Percentiles rank a stretch among this genome's conserved stretches.
Evolutionary conservation across 257 asterid species (phyloP).

Genomic region (Scutellaria baicalensis): DNA sequence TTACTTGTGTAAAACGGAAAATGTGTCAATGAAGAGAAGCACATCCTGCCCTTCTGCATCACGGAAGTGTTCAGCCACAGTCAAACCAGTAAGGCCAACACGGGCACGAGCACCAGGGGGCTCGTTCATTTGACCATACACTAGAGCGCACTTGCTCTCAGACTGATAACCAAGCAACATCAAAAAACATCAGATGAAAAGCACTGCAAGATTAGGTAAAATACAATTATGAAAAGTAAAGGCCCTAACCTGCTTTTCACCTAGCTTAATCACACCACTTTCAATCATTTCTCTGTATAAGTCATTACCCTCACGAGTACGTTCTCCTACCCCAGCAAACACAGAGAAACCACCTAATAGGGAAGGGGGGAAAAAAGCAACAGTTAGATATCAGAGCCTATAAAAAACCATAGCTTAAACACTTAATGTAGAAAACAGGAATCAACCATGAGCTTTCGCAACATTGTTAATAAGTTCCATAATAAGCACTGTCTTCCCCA

Average conservation of each 20-base stretch:
- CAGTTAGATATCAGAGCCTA: neutral
- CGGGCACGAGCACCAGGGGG: conserved; percentile 99
- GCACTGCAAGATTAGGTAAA: neutral
- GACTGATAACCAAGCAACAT: conserved; percentile 30
- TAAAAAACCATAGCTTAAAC: neutral
- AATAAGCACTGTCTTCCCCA: conserved; percentile 49
- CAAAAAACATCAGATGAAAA: neutral
- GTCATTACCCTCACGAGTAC: conserved; percentile 98
- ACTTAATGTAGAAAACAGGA: neutral
- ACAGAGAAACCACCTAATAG: conserved; percentile 96
- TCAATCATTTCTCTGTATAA: conserved; percentile 99
- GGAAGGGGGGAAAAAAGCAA: neutral
- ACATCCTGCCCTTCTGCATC: conserved; percentile 99
- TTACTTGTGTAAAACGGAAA: conserved; percentile 93
- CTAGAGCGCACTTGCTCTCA: conserved; percentile 96
- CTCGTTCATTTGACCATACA: conserved; percentile 98
- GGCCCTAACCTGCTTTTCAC: conserved; percentile 76
- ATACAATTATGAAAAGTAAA: neutral
- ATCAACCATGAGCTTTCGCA: conserved; percentile 48
- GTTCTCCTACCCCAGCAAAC: conserved; percentile 99
- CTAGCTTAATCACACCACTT: conserved; percentile 99
- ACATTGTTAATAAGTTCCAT: conserved; percentile 54
- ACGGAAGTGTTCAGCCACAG: conserved; percentile 98
- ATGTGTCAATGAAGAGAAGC: conserved; percentile 97
- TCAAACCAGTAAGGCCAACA: conserved; percentile 96